phyloP scores from a whole-genome alignment of 352 stramenopile species.

The Pythium aquatile region DNA sequence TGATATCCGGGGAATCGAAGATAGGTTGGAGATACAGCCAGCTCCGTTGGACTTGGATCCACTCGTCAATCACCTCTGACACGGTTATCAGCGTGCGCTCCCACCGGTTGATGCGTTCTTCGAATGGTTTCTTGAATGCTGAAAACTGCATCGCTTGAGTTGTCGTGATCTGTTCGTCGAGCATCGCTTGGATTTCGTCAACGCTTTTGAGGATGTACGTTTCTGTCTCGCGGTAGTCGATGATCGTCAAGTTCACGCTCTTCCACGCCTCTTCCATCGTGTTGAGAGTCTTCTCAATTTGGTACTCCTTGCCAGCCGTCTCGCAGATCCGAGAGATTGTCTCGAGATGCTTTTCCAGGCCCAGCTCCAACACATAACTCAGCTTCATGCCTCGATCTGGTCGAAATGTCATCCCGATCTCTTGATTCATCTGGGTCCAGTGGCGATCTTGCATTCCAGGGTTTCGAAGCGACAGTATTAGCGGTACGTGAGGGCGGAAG shows the following conservation, averaged over 20 bases:
- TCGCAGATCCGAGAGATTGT: slow-evolving; percentile 91
- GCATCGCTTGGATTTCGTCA: slow-evolving; percentile 91
- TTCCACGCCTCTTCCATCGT: slow-evolving; percentile 92
- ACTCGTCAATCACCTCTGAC: slow-evolving; percentile 93
- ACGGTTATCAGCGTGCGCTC: slow-evolving; percentile 87
- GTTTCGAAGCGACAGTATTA: slow-evolving; percentile 89
- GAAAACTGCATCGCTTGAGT: slow-evolving; percentile 96
- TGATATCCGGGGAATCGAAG: slow-evolving; percentile 95
- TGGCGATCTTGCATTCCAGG: slow-evolving; percentile 93
- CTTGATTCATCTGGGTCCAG: slow-evolving; percentile 90
- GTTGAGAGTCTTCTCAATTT: slow-evolving; percentile 93
- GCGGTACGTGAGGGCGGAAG: slow-evolving; percentile 89
- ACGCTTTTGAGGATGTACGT: slow-evolving; percentile 94
- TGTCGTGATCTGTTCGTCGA: slow-evolving; percentile 96
- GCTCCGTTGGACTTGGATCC: slow-evolving; percentile 92
- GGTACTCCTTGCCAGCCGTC: slow-evolving; percentile 93
- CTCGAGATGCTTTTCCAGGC: slow-evolving; percentile 85
- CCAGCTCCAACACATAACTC: slow-evolving; percentile 81
- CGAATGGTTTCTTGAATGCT: slow-evolving; percentile 94
- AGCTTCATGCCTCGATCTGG: slow-evolving; percentile 84
- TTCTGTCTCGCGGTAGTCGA: slow-evolving; percentile 90
- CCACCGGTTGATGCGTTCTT: slow-evolving; percentile 92
- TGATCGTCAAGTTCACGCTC: slow-evolving; percentile 78
- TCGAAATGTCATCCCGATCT: slow-evolving; percentile 82
- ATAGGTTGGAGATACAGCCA: slow-evolving; percentile 97